A percentile compares a stretch with the other conserved stretches of the same genome.
phyloP scores from a whole-genome alignment of 495 filamentous ascomycete species.

The Annulohypoxylon maeteangense region DNA sequence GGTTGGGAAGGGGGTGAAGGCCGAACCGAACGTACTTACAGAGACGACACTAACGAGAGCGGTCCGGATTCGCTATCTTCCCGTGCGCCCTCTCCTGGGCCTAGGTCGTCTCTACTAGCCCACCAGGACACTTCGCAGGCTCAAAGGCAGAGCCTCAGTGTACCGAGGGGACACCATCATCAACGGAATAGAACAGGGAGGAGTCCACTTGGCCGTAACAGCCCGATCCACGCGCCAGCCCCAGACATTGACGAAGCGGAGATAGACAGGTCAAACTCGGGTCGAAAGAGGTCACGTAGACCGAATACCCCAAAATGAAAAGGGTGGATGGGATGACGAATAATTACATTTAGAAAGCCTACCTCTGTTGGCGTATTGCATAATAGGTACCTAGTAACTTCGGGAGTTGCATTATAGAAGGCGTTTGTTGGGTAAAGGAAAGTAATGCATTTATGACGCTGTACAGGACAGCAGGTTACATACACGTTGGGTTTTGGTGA shows the following conservation, averaged over 20 bases:
- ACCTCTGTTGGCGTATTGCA: conserved; percentile 22
- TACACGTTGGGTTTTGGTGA: conserved; percentile 12
- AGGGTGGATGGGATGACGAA: not conserved
- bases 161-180: conserved; percentile 15
- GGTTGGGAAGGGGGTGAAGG: conserved; percentile 55
- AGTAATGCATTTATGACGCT: conserved; percentile 33
- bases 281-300: conserved; percentile 7
- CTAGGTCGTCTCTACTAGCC: conserved; percentile 16
- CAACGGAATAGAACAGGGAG: conserved; percentile 32
- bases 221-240: not conserved
- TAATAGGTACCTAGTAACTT: conserved; percentile 22
- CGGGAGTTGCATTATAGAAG: conserved; percentile 31
- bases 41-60: conserved; percentile 49
- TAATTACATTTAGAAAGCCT: conserved; percentile 24
- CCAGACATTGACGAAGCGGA: conserved; percentile 12
- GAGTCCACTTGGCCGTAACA: conserved; percentile 41
- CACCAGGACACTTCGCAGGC: conserved; percentile 9
- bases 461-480: conserved; percentile 10
- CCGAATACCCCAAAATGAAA: conserved; percentile 19
- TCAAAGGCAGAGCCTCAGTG: conserved; percentile 17
- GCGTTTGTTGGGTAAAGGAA: conserved; percentile 18
- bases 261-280: conserved; percentile 16
- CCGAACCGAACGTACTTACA: conserved; percentile 39
- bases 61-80: conserved; percentile 35
- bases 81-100: conserved; percentile 40